phyloP scores from a whole-genome alignment of 2,329 filamentous ascomycete species.

The Aspergillus caelatus region DNA sequence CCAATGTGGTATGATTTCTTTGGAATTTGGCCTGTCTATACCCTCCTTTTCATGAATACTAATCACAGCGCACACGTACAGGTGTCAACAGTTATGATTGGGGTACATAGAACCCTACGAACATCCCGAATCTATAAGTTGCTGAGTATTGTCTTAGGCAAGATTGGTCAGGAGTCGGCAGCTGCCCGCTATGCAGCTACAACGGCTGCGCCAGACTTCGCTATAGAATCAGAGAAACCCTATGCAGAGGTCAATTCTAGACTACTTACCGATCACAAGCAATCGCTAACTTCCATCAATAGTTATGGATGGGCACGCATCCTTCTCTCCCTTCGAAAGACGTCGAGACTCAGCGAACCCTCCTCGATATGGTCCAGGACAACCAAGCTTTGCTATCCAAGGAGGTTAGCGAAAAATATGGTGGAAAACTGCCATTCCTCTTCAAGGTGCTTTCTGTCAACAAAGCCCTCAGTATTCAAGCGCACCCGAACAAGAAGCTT shows the following conservation, averaged over 20 bases:
- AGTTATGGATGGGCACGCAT: slow-evolving; percentile 99
- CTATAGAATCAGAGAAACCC: slow-evolving; percentile 81
- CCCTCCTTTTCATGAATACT: not conserved
- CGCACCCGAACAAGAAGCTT: slow-evolving; percentile 92
- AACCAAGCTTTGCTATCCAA: slow-evolving; percentile 80
- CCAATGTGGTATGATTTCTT: slow-evolving; percentile 54
- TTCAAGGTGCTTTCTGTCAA: slow-evolving; percentile 97
- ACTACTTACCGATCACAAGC: not conserved
- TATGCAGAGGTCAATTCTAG: slow-evolving; percentile 75
- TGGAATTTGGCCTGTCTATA: not conserved
- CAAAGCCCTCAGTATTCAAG: slow-evolving; percentile 96
- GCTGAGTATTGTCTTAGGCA: slow-evolving; percentile 59
- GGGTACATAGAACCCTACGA: slow-evolving; percentile 58
- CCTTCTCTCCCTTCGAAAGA: slow-evolving; percentile 94
- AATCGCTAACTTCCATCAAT: not conserved
- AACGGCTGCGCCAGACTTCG: slow-evolving; percentile 73
- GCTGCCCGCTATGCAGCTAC: slow-evolving; percentile 88
- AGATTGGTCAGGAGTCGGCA: slow-evolving; percentile 82
- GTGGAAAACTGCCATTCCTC: slow-evolving; percentile 84
- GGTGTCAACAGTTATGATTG: slow-evolving; percentile 99
- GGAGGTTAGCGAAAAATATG: slow-evolving; percentile 74
- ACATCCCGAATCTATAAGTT: not conserved
- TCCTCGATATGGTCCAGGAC: slow-evolving; percentile 84
- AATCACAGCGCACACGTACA: slow-evolving; percentile 29
- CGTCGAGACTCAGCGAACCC: slow-evolving; percentile 75